Conservation (phyloP, 2,329 filamentous ascomycete genomes). For the Triangularia verruculosa region DNA sequence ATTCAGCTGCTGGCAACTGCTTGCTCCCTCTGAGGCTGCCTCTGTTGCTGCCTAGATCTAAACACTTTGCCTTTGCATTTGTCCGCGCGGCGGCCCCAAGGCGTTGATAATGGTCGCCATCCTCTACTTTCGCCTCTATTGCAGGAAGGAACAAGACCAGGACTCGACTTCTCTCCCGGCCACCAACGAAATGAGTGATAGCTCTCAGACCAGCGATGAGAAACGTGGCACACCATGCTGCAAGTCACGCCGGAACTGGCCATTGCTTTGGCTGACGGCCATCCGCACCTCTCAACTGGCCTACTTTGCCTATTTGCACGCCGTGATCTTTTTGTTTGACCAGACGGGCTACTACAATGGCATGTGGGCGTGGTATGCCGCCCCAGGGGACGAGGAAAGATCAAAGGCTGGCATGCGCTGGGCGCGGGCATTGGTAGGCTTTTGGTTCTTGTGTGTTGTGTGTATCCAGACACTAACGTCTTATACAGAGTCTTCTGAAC, state of each 20-base stretch:
- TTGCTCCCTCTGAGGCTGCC: too few species aligned
- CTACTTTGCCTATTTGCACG: neutral
- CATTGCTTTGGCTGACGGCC: neutral
- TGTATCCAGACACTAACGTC: neutral
- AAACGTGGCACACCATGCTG: neutral
- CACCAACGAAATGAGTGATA: neutral
- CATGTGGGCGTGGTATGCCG: neutral
- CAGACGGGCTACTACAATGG: neutral
- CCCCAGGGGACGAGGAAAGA: neutral
- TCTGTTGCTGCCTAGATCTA: neutral
- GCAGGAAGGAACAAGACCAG: neutral
- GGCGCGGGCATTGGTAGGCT: conserved; percentile 2
- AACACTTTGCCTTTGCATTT: neutral
- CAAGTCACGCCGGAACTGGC: conserved; percentile 6
- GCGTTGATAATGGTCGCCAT: neutral
- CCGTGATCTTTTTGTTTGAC: neutral
- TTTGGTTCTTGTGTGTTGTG: neutral
- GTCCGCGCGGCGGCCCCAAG: neutral
- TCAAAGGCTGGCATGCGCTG: neutral
- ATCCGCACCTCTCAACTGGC: neutral
- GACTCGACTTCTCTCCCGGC: neutral
- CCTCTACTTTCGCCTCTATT: conserved; percentile 2
- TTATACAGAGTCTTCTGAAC: neutral
- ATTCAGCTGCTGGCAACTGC: too few species aligned
- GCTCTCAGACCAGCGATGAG: neutral